Evolutionary conservation across 1,284 basidiomycete species (phyloP), one percentile per base, ranked within the genome.

Genomic region (Cutaneotrichosporon sp.): DNA sequence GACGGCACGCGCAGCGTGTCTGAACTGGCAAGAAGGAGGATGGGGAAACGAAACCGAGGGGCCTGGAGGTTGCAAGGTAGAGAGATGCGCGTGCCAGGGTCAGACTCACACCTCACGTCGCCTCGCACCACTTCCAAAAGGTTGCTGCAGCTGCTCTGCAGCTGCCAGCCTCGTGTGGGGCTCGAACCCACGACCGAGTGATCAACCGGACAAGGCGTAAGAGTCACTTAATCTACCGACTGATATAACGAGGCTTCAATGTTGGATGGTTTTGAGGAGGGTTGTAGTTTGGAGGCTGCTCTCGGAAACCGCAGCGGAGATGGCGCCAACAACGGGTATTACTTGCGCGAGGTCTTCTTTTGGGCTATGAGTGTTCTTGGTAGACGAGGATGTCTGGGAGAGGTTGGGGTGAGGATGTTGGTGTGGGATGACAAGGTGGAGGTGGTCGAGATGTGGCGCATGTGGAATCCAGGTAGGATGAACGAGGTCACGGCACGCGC

Each of bases 21-120:
- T 4, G n/a, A 47, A 21, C 26, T 1, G 26, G 3, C 26, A 26
- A 26, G 26, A 3, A 26, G 26, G 26, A 26, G 26, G 26, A 26
- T 2, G 26, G 26, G 26, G 26, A 26, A 26, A 26, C 26, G 26
- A 26, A 26, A 1, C 3, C 26, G 26, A 26, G 26, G 26, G 26
- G 26, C 26, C 26, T 26, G 26, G 26, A 26, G 26, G 26, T 26
- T 26, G 26, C 26, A 26, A 26, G 26, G 26, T 26, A 26, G 10
- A 2, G 49, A 50, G 49, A 26, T 10, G 30, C 22, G 49, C 21
- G 34, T 47, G n/a, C 42, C 76, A 76, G 14, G 74, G 75, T 13
- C 78, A 56, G 1, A 77, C 76, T 55, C 75, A 73, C 16, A 73
- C 77, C 66, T 76, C 76, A 0, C 76, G 76, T 76, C 76, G 77